A percentile compares a stretch with the other conserved stretches of the same genome.
Evolutionary conservation across 345 rosid genomes (phyloP).

Genomic region (Lepidium sativum): DNA sequence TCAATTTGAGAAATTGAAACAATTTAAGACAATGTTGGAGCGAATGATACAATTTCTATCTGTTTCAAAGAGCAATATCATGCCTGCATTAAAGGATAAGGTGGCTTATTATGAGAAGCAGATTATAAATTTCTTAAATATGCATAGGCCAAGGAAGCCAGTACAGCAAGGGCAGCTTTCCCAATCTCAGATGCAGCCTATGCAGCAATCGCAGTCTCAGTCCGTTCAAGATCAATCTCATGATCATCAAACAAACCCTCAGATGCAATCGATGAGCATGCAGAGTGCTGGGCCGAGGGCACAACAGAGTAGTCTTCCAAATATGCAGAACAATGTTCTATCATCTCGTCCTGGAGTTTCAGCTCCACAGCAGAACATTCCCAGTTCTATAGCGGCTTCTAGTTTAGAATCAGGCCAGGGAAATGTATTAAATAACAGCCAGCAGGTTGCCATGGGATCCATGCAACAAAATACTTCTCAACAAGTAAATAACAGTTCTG

Average conservation of each 20-base stretch:
- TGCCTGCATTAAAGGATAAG: conserved; percentile 55
- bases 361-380: conserved; percentile 54
- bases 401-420: conserved; percentile 70
- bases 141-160: conserved; percentile 53
- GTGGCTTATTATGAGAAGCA: conserved; percentile 63
- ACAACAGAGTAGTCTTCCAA: conserved; percentile 55
- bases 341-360: conserved; percentile 64
- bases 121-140: conserved; percentile 45
- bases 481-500: conserved; percentile 45
- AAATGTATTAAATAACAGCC: conserved; percentile 49
- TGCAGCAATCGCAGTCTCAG: conserved; percentile 61
- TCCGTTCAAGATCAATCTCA: conserved; percentile 42
- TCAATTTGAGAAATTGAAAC: conserved; percentile 61
- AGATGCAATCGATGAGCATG: conserved; percentile 58
- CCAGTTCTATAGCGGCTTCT: conserved; percentile 50
- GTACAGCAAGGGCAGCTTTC: conserved; percentile 66
- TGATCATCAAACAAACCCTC: conserved; percentile 65
- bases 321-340: conserved; percentile 59
- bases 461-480: conserved; percentile 66
- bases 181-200: conserved; percentile 46
- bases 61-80: conserved; percentile 43
- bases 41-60: conserved; percentile 45
- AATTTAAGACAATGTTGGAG: conserved; percentile 59
- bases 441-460: conserved; percentile 58
- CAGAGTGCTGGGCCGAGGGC: conserved; percentile 48